Evolutionary conservation across 345 rosid species (phyloP).

Genomic region (Schrenkiella parvula): DNA sequence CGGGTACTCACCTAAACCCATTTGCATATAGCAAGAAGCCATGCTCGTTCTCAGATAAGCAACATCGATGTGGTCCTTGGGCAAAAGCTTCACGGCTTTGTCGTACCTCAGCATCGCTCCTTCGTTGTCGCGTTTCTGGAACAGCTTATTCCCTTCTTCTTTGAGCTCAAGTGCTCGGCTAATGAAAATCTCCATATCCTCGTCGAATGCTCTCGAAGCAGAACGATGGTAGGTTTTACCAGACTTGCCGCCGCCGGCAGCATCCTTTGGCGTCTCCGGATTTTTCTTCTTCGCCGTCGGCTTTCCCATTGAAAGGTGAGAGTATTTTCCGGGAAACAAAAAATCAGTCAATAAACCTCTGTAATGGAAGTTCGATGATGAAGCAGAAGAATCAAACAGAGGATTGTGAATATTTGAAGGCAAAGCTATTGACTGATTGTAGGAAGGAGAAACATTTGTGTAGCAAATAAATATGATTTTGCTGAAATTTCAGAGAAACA

Average conservation of each 20-base stretch:
- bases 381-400: slow-evolving; percentile 8
- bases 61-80: slow-evolving; percentile 69
- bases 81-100: slow-evolving; percentile 89
- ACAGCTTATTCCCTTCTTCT: slow-evolving; percentile 90
- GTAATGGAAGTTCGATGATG: neutral
- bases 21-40: slow-evolving; percentile 94
- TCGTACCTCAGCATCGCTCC: slow-evolving; percentile 94
- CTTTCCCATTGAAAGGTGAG: slow-evolving; percentile 67
- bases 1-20: slow-evolving; percentile 96
- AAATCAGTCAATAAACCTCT: neutral
- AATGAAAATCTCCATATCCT: slow-evolving; percentile 88
- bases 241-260: slow-evolving; percentile 35
- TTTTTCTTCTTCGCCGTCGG: slow-evolving; percentile 85
- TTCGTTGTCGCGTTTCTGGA: slow-evolving; percentile 86
- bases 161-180: slow-evolving; percentile 88
- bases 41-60: slow-evolving; percentile 77
- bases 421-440: neutral
- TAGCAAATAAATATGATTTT: neutral
- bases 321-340: neutral
- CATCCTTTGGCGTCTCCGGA: slow-evolving; percentile 37
- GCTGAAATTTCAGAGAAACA: slow-evolving; percentile 17
- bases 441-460: neutral
- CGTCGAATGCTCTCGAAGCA: slow-evolving; percentile 70
- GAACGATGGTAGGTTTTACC: slow-evolving; percentile 46
- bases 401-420: neutral